Evolutionary conservation across 1,284 basidiomycete genomes (phyloP).

Genomic region (Ganoderma resinaceum): DNA sequence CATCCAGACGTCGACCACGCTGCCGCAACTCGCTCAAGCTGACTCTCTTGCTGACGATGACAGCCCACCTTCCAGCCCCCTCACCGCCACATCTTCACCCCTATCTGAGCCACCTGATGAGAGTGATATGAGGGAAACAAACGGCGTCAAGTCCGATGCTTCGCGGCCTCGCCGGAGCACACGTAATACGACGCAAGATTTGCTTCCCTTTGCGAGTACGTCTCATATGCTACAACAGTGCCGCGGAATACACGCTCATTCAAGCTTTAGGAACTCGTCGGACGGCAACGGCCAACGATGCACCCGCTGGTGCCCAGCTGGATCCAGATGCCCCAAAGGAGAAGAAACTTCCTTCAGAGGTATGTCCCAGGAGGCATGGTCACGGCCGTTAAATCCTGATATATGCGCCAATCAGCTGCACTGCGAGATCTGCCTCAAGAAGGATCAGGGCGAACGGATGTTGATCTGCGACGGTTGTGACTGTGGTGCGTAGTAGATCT

Average conservation of each 20-base stretch:
- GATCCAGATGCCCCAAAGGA: constrained; percentile 22
- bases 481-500: constrained; percentile 66
- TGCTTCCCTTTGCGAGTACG: constrained; percentile 31
- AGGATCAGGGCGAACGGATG: constrained; percentile 90
- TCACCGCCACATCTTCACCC: constrained; percentile 77
- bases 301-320: constrained; percentile 1
- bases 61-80: constrained; percentile 73
- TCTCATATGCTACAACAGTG: neutral
- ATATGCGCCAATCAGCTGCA: constrained; percentile 51
- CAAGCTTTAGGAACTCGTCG: constrained; percentile 24
- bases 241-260: constrained; percentile 5
- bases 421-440: constrained; percentile 92
- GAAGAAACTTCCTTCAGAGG: constrained; percentile 32
- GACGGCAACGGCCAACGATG: constrained; percentile 26
- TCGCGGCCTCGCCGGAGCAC: constrained; percentile 36
- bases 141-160: constrained; percentile 29
- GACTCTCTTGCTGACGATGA: constrained; percentile 32
- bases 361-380: constrained; percentile 19
- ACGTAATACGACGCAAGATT: constrained; percentile 35
- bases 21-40: constrained; percentile 45
- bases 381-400: neutral
- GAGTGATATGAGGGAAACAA: constrained; percentile 59
- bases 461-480: constrained; percentile 98
- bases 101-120: constrained; percentile 83
- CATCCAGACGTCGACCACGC: constrained; percentile 48